Evolutionary conservation across 2,329 filamentous ascomycete species (phyloP).

Genomic region (Samsoniella hepiali): DNA sequence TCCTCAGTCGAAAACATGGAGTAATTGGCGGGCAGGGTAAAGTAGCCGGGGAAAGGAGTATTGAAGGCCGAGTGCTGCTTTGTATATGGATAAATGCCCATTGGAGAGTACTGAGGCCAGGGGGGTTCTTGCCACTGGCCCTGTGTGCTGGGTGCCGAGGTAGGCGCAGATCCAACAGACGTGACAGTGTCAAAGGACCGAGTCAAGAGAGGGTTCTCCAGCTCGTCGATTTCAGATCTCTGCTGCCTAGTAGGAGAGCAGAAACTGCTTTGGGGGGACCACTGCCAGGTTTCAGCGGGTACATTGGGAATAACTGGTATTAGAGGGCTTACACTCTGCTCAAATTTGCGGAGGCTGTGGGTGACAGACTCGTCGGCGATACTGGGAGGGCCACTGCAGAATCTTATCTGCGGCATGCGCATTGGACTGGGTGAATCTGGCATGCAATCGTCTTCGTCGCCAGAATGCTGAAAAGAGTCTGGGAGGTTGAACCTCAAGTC

Average conservation of each 20-base stretch:
- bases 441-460: slow-evolving; percentile 1
- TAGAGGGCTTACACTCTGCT: slow-evolving; percentile 11
- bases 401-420: not conserved
- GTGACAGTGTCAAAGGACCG: slow-evolving; percentile 13
- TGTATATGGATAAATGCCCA: slow-evolving; percentile 2
- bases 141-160: not conserved
- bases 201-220: slow-evolving; percentile 13
- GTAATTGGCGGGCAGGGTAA: slow-evolving; percentile 1
- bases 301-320: no score
- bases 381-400: not conserved
- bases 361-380: slow-evolving; percentile 12
- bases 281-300: not conserved
- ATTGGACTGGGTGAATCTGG: slow-evolving; percentile 8
- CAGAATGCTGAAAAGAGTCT: slow-evolving; percentile 22
- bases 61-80: not conserved
- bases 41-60: not conserved
- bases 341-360: slow-evolving; percentile 2
- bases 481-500: slow-evolving; percentile 33
- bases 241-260: slow-evolving; percentile 6
- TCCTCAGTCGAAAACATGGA: slow-evolving; percentile 10
- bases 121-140: not conserved
- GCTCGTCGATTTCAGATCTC: slow-evolving; percentile 8
- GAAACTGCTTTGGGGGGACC: slow-evolving; percentile 15
- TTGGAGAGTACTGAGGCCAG: slow-evolving; percentile 2
- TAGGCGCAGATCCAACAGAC: slow-evolving; percentile 1